phyloP scores from a whole-genome alignment of 495 filamentous ascomycete species.

The Evansstolkia leycettana region DNA sequence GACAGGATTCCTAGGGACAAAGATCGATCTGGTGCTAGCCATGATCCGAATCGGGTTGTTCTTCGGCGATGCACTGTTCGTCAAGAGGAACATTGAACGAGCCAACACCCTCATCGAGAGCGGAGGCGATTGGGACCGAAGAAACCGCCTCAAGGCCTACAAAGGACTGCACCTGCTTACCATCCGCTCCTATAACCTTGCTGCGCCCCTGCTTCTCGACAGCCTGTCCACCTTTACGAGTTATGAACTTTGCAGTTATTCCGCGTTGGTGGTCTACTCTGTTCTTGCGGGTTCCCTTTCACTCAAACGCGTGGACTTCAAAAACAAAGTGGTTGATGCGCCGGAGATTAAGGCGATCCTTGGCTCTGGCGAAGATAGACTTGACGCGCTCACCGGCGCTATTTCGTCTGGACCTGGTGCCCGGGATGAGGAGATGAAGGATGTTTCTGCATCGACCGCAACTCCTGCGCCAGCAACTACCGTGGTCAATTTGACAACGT shows the following conservation, averaged over 20 bases:
- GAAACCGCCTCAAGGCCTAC: slow-evolving; percentile 97
- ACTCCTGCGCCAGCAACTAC: slow-evolving; percentile 47
- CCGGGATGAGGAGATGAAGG: slow-evolving; percentile 69
- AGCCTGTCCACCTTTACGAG: slow-evolving; percentile 97
- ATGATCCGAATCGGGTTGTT: slow-evolving; percentile 93
- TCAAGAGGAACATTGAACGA: slow-evolving; percentile 87
- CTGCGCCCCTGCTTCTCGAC: slow-evolving; percentile 88
- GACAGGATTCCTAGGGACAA: slow-evolving; percentile 84
- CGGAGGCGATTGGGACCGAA: slow-evolving; percentile 95
- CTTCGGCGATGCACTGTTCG: slow-evolving; percentile 80
- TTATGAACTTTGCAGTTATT: slow-evolving; percentile 95
- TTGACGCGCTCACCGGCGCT: slow-evolving; percentile 63
- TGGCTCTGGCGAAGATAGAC: slow-evolving; percentile 74
- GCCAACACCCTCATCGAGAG: slow-evolving; percentile 83
- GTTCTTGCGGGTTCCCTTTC: slow-evolving; percentile 90
- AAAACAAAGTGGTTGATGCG: slow-evolving; percentile 94
- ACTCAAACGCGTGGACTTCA: slow-evolving; percentile 94
- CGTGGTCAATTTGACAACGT: slow-evolving; percentile 71
- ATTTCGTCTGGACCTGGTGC: slow-evolving; percentile 67
- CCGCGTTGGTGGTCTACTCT: slow-evolving; percentile 84
- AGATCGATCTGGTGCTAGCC: slow-evolving; percentile 91
- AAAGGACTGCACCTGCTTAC: slow-evolving; percentile 89
- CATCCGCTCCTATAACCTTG: slow-evolving; percentile 74
- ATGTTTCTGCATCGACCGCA: slow-evolving; percentile 37
- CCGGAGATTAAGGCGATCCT: slow-evolving; percentile 96